These are phyloP conservation scores for Agroathelia rolfsii DNA, from an alignment of 1,284 basidiomycete genomes.

Conservation along the genomic window DNA sequence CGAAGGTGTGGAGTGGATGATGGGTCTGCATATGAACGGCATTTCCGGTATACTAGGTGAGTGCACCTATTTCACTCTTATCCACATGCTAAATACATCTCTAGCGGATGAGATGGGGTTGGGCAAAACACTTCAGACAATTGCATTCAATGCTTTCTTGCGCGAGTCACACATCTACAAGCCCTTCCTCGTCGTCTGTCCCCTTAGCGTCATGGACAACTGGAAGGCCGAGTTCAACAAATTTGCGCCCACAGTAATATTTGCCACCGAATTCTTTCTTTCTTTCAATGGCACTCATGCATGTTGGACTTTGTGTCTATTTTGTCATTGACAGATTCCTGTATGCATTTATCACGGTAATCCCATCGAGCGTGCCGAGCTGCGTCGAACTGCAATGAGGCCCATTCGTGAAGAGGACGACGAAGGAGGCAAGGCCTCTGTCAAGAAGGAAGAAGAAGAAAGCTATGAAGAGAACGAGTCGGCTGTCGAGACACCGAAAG, in stretches of 20 bases:
- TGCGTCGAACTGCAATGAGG: slow-evolving; percentile 57
- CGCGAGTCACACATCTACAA: slow-evolving; percentile 66
- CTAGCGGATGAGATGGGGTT: slow-evolving; percentile 95
- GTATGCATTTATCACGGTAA: slow-evolving; percentile 87
- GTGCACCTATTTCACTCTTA: slow-evolving; percentile 15
- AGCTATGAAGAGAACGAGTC: slow-evolving; percentile 2
- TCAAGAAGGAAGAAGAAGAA: slow-evolving; percentile 2
- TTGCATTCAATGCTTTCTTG: slow-evolving; percentile 85
- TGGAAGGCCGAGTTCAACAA: slow-evolving; percentile 84
- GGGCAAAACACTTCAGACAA: slow-evolving; percentile 89
- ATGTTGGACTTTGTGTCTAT: slow-evolving; percentile 2
- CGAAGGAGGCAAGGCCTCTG: slow-evolving; percentile 10
- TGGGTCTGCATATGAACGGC: slow-evolving; percentile 85
- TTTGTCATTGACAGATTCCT: slow-evolving; percentile 48
- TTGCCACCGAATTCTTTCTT: slow-evolving; percentile 7
- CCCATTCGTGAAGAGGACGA: slow-evolving; percentile 13
- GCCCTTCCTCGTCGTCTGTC: slow-evolving; percentile 87
- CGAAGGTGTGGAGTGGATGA: slow-evolving; percentile 95
- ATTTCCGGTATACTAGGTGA: slow-evolving; percentile 86
- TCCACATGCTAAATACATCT: slow-evolving; percentile 4
- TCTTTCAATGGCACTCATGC: neutral
- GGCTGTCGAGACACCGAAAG: slow-evolving; percentile 2
- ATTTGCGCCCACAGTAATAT: slow-evolving; percentile 66
- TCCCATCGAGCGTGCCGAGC: slow-evolving; percentile 64
- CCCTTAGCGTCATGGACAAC: slow-evolving; percentile 86